Conservation (phyloP, 1,284 basidiomycete genomes). For the Malassezia dermatis region DNA sequence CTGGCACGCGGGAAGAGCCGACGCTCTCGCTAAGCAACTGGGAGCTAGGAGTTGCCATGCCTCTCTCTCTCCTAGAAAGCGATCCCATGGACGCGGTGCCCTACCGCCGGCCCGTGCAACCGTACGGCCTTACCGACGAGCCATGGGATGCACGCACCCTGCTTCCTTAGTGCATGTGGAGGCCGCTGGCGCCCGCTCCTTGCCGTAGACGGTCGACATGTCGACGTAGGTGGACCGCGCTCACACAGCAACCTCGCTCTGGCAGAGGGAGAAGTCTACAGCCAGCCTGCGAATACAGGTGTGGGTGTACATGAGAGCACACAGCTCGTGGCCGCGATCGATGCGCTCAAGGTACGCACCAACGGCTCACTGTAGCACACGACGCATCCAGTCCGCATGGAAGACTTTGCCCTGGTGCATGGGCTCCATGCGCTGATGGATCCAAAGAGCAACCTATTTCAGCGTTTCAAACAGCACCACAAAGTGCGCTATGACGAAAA, state of each 20-base stretch:
- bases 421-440: conserved; percentile 59
- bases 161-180: neutral
- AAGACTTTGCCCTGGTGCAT: conserved; percentile 71
- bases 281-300: conserved; percentile 73
- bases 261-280: conserved; percentile 54
- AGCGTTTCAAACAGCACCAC: conserved; percentile 70
- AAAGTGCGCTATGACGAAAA: conserved; percentile 66
- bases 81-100: conserved; percentile 20
- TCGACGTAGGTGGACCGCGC: conserved; percentile 11
- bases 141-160: conserved; percentile 22
- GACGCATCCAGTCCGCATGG: conserved; percentile 67
- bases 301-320: conserved; percentile 72
- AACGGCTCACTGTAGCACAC: conserved; percentile 52
- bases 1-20: conserved; percentile 16
- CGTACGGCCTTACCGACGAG: conserved; percentile 20
- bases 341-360: conserved; percentile 57
- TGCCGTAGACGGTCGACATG: conserved; percentile 4
- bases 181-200: neutral
- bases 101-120: conserved; percentile 26
- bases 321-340: conserved; percentile 71
- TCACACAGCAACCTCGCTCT: conserved; percentile 14
- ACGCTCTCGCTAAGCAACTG: conserved; percentile 31
- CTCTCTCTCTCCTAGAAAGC: conserved; percentile 22
- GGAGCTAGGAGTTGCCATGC: conserved; percentile 39
- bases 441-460: conserved; percentile 60